Percentiles rank a stretch among this genome's conserved stretches.
phyloP scores from a whole-genome alignment of 1,284 basidiomycete species.

The Acaromyces ingoldii region DNA sequence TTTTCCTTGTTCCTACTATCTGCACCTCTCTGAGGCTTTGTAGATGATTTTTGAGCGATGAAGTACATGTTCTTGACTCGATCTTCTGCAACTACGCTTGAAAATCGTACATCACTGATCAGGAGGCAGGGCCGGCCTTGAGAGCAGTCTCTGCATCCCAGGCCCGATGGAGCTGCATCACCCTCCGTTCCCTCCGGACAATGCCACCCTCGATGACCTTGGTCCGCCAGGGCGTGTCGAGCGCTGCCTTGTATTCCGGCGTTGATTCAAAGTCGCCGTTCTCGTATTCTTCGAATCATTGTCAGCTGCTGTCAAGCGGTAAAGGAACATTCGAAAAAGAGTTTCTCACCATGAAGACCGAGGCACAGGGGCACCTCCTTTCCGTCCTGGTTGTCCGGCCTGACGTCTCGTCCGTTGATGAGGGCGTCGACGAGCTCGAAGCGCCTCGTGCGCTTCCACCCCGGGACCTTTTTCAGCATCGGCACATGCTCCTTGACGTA shows the following conservation, averaged over 20 bases:
- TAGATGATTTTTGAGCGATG: too few relatives aligned
- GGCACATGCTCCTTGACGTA: constrained; percentile 28
- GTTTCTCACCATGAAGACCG: constrained; percentile 24
- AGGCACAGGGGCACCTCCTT: constrained; percentile 18
- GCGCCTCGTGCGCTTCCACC: constrained; percentile 35
- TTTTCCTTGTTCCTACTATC: too few relatives aligned
- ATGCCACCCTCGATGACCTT: constrained; percentile 15
- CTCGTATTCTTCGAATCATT: constrained; percentile 23
- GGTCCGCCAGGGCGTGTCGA: constrained; percentile 22
- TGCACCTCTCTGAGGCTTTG: too few relatives aligned
- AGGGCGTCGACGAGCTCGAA: constrained; percentile 38
- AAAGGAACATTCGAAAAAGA: background rate
- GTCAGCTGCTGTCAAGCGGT: background rate
- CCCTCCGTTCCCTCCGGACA: constrained; percentile 25
- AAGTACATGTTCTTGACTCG: too few relatives aligned
- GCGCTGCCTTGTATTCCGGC: constrained; percentile 19
- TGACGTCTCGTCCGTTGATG: constrained; percentile 9
- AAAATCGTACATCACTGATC: too few relatives aligned
- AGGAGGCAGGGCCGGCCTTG: too few relatives aligned
- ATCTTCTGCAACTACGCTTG: too few relatives aligned
- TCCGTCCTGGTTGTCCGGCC: constrained; percentile 10
- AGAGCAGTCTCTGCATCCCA: constrained; percentile 26
- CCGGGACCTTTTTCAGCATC: constrained; percentile 24
- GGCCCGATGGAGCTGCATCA: constrained; percentile 27
- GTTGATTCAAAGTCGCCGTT: constrained; percentile 11